phyloP scores from a whole-genome alignment of 2,329 filamentous ascomycete species.

The Calonectria hongkongensis region DNA sequence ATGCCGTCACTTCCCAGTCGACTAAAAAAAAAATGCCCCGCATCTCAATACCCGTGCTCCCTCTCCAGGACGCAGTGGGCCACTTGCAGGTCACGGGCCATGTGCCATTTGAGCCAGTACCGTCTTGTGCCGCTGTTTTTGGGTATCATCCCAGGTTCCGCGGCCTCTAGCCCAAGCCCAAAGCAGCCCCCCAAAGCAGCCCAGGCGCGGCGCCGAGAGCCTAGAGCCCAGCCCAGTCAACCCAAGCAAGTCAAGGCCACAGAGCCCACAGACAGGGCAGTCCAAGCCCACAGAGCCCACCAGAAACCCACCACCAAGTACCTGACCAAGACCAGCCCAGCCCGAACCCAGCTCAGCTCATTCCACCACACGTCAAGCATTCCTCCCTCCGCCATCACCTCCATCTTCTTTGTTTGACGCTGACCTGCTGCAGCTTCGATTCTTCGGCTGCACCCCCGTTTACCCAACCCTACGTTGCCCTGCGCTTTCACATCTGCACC shows the following conservation, averaged over 20 bases:
- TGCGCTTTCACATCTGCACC: conserved; percentile 30
- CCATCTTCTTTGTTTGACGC: conserved; percentile 46
- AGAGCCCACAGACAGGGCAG: conserved; percentile 32
- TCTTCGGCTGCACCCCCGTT: conserved; percentile 38
- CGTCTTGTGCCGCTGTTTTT: conserved; percentile 44
- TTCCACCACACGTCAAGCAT: conserved; percentile 54
- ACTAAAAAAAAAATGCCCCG: conserved; percentile 54
- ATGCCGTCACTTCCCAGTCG: conserved; percentile 54
- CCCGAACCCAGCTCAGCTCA: conserved; percentile 50
- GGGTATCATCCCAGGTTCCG: conserved; percentile 49
- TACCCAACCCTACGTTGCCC: conserved; percentile 39
- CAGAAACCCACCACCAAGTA: conserved; percentile 42
- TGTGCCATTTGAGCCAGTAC: conserved; percentile 48
- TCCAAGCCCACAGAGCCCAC: conserved; percentile 33
- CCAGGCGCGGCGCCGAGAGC: conserved; percentile 46
- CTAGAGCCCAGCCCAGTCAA: conserved; percentile 43
- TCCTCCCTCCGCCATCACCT: conserved; percentile 56
- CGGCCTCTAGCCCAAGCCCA: conserved; percentile 42
- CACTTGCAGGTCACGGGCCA: conserved; percentile 48
- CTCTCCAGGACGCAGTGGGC: conserved; percentile 38
- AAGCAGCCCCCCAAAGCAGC: conserved; percentile 39
- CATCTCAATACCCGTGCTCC: conserved; percentile 49
- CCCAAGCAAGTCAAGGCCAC: conserved; percentile 41
- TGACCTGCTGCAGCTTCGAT: conserved; percentile 48
- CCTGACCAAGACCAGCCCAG: conserved; percentile 44